Evolutionary conservation across 2,329 filamentous ascomycete species (phyloP).

Genomic region (Zasmidium angulare): DNA sequence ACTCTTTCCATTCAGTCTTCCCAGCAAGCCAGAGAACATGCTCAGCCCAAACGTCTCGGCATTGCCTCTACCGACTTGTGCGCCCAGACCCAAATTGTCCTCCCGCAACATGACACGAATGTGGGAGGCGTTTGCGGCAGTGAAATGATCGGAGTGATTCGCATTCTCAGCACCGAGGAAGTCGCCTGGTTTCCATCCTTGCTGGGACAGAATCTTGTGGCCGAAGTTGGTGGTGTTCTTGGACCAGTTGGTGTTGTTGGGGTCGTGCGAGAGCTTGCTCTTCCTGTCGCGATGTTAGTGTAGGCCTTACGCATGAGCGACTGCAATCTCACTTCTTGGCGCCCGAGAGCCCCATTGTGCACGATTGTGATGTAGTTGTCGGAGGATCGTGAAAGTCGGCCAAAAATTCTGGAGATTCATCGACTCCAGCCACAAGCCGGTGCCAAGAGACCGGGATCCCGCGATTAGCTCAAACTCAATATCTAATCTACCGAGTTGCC

Average conservation of each 20-base stretch:
- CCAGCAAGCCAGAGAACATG: slow-evolving; percentile 81
- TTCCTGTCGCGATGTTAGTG: slow-evolving; percentile 3
- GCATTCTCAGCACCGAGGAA: slow-evolving; percentile 77
- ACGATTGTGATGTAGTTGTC: background rate
- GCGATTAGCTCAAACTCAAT: background rate
- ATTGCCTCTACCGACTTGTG: slow-evolving; percentile 67
- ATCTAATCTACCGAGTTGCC: background rate
- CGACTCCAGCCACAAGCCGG: background rate
- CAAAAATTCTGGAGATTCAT: background rate
- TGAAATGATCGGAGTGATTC: slow-evolving; percentile 72
- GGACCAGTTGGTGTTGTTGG: slow-evolving; percentile 94
- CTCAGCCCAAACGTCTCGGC: slow-evolving; percentile 79
- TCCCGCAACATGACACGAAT: slow-evolving; percentile 86
- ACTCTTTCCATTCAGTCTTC: slow-evolving; percentile 83
- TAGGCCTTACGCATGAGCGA: background rate
- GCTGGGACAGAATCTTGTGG: slow-evolving; percentile 80
- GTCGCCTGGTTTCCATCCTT: slow-evolving; percentile 87
- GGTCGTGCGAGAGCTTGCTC: slow-evolving; percentile 79
- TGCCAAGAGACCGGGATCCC: background rate
- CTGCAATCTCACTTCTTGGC: slow-evolving; percentile 5
- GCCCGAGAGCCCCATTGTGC: slow-evolving; percentile 10
- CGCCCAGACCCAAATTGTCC: slow-evolving; percentile 86
- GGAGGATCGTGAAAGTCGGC: background rate
- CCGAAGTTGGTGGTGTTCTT: slow-evolving; percentile 80
- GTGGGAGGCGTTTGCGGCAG: slow-evolving; percentile 76